These are phyloP conservation scores for Hyphopichia fennica DNA, from an alignment of 1,139 yeast genomes.

Conservation along the genomic window DNA sequence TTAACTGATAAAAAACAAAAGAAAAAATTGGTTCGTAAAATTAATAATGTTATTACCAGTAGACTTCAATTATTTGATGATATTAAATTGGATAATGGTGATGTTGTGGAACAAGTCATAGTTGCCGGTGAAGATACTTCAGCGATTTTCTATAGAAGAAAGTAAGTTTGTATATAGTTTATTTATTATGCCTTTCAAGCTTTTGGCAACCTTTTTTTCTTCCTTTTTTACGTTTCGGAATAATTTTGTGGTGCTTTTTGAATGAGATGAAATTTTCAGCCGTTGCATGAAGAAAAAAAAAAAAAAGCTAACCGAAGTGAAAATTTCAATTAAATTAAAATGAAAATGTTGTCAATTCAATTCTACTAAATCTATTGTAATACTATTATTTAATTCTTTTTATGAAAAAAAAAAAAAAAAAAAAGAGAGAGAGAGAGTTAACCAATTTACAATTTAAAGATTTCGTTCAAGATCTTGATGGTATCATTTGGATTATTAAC, in stretches of 20 bases:
- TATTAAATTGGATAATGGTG: constrained; percentile 20
- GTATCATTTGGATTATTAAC: constrained; percentile 90
- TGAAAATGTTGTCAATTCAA: no score
- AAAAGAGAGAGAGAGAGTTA: not conserved
- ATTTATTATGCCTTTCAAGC: no score
- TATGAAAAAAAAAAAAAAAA: not conserved
- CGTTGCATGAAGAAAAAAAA: no score
- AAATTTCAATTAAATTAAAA: no score
- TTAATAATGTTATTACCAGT: constrained; percentile 38
- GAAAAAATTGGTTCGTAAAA: constrained; percentile 24
- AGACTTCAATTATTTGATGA: constrained; percentile 46
- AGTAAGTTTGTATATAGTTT: constrained; percentile 1
- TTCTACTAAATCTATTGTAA: no score
- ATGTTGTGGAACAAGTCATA: constrained; percentile 50
- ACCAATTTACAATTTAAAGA: constrained; percentile 49
- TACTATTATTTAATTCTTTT: no score
- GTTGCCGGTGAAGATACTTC: constrained; percentile 64
- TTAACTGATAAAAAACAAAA: constrained; percentile 5
- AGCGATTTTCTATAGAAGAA: constrained; percentile 56
- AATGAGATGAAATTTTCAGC: no score
- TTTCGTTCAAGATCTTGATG: constrained; percentile 75
- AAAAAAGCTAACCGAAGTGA: no score
- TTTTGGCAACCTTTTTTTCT: no score
- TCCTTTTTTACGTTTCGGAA: no score
- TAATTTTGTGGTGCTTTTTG: no score